Evolutionary conservation across 345 rosid species (phyloP).

Genomic region (Trapa incisa): DNA sequence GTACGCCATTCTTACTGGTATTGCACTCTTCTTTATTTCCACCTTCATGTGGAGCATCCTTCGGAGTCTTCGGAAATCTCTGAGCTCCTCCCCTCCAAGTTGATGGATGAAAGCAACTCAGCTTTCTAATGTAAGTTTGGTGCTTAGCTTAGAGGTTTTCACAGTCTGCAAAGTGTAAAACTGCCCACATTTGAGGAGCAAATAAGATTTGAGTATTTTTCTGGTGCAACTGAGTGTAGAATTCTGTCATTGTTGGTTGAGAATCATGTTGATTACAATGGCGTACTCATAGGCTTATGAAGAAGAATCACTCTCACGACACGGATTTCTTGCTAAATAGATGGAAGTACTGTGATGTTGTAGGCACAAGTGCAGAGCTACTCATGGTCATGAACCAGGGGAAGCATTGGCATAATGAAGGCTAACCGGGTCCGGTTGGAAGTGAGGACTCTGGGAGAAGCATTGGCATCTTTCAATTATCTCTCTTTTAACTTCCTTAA

Average conservation of each 20-base stretch:
- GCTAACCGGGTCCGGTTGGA: too few species aligned
- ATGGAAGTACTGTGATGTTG: too few species aligned
- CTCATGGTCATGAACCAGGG: neutral
- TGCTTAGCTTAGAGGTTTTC: neutral
- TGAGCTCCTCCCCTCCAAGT: slow-evolving; percentile 18
- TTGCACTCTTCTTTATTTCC: slow-evolving; percentile 52
- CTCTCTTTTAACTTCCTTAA: too few species aligned
- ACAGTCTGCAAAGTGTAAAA: neutral
- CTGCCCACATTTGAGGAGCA: neutral
- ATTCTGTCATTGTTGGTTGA: neutral
- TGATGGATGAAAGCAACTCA: slow-evolving; percentile 7
- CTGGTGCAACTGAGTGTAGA: neutral
- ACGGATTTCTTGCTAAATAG: too few species aligned
- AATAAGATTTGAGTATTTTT: neutral
- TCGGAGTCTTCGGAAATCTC: slow-evolving; percentile 44
- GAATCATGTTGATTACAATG: too few species aligned
- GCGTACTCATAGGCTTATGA: too few species aligned
- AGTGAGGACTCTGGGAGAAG: too few species aligned
- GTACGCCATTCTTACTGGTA: slow-evolving; percentile 57
- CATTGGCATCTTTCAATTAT: too few species aligned
- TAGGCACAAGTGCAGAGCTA: too few species aligned
- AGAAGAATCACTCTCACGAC: too few species aligned
- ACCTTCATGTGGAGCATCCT: slow-evolving; percentile 82
- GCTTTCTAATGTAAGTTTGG: neutral
- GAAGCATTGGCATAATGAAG: too few species aligned